Conservation (phyloP, 2,329 filamentous ascomycete species). For the Dactylellina haptotyla region DNA sequence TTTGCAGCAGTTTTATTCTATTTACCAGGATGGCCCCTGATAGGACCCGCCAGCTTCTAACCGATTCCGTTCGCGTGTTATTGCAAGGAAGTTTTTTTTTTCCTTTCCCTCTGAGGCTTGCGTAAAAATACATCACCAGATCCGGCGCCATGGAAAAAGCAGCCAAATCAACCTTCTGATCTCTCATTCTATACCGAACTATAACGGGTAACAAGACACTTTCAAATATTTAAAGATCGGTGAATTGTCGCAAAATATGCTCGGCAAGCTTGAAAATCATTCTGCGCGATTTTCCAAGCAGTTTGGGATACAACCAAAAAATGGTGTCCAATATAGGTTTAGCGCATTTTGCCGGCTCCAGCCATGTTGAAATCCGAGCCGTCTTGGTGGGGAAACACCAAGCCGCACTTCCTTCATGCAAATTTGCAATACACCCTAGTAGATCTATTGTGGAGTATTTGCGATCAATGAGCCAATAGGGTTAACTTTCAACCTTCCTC, state of each 20-base stretch:
- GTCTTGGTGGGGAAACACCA: conserved; percentile 47
- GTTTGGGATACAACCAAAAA: neutral
- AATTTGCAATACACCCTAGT: neutral
- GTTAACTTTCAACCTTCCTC: no score
- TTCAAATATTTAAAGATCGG: no score
- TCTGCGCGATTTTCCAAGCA: conserved; percentile 33
- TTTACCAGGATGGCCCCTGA: conserved; percentile 12
- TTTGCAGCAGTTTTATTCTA: conserved; percentile 40
- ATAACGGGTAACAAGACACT: no score
- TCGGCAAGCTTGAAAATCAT: neutral
- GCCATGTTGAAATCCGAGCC: conserved; percentile 43
- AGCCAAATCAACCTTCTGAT: no score
- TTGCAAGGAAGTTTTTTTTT: conserved; percentile 17
- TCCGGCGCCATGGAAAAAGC: conserved; percentile 12
- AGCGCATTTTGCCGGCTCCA: conserved; percentile 33
- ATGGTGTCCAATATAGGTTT: conserved; percentile 30
- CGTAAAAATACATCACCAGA: conserved; percentile 1
- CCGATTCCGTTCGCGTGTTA: conserved; percentile 36
- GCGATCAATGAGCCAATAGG: no score
- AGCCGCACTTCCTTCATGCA: conserved; percentile 33
- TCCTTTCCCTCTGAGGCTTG: neutral
- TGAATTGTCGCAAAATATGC: no score
- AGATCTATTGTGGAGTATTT: neutral
- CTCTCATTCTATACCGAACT: no score
- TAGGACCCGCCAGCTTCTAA: conserved; percentile 25